phyloP scores from a whole-genome alignment of 148 eudicot genomes.

The Suaeda aralocaspica region DNA sequence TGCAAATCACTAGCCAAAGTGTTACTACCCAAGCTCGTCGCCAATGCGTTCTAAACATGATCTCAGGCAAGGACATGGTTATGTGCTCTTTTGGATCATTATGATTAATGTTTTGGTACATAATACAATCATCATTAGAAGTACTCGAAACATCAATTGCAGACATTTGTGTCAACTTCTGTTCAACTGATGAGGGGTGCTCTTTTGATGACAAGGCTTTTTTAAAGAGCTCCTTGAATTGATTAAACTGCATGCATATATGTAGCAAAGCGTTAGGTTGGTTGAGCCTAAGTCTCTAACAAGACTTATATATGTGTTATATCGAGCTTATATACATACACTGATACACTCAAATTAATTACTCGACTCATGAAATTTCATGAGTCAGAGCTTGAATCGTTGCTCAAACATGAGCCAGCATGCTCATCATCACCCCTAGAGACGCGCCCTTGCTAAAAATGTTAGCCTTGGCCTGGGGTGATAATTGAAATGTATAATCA shows the following conservation, averaged over 20 bases:
- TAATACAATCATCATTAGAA: neutral
- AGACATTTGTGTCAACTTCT: neutral
- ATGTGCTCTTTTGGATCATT: neutral
- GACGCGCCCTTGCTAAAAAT: too few species aligned
- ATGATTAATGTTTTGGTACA: neutral
- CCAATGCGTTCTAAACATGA: conserved; percentile 31
- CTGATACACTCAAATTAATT: too few species aligned
- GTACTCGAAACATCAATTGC: neutral
- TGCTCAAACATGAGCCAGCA: too few species aligned
- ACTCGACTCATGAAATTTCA: too few species aligned
- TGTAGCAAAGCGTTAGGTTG: too few species aligned
- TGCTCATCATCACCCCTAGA: too few species aligned
- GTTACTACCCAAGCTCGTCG: conserved; percentile 31
- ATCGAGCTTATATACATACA: too few species aligned
- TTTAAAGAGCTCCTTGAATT: conserved; percentile 30
- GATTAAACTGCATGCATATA: conserved; percentile 27
- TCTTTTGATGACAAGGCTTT: conserved; percentile 16
- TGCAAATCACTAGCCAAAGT: conserved; percentile 30
- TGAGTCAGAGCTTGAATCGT: too few species aligned
- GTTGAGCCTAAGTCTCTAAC: too few species aligned
- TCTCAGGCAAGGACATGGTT: conserved; percentile 17
- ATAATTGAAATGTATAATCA: too few species aligned
- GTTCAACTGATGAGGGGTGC: conserved; percentile 12
- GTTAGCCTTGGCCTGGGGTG: too few species aligned
- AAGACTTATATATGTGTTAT: too few species aligned